Evolutionary conservation across 2,329 filamentous ascomycete species (phyloP).

Genomic region (Ascochyta viciae-villosae): DNA sequence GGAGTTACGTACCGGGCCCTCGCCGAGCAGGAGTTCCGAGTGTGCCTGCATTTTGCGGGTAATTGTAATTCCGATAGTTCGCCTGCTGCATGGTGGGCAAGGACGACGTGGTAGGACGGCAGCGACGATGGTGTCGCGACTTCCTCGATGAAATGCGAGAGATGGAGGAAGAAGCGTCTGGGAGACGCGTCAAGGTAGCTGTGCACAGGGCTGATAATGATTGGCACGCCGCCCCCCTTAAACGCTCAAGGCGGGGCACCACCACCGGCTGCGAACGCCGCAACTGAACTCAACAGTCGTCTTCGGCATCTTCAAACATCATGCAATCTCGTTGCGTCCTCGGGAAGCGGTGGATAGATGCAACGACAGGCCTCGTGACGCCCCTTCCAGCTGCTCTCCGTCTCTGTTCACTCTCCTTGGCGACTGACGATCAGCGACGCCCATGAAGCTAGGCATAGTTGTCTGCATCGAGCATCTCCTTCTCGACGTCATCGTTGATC

Average conservation of each 20-base stretch:
- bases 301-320: constrained; percentile 7
- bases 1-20: constrained; percentile 52
- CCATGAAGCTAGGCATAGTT: constrained; percentile 15
- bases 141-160: constrained; percentile 16
- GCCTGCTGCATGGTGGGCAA: constrained; percentile 50
- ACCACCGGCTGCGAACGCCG: constrained; percentile 17
- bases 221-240: constrained; percentile 20
- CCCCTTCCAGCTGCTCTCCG: constrained; percentile 4
- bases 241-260: constrained; percentile 19
- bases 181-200: constrained; percentile 19
- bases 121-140: constrained; percentile 40
- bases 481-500: constrained; percentile 20
- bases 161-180: constrained; percentile 19
- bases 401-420: constrained; percentile 20
- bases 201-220: constrained; percentile 22
- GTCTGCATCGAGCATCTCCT: not conserved
- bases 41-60: constrained; percentile 25
- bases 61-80: constrained; percentile 55
- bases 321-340: constrained; percentile 3
- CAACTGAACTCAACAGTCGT: constrained; percentile 14
- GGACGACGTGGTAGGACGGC: constrained; percentile 29
- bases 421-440: constrained; percentile 12
- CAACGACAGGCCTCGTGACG: constrained; percentile 1
- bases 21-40: constrained; percentile 47
- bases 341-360: not conserved